Evolutionary conservation across 2,329 filamentous ascomycete genomes (phyloP).

Genomic region (Diplocarpon rosae): DNA sequence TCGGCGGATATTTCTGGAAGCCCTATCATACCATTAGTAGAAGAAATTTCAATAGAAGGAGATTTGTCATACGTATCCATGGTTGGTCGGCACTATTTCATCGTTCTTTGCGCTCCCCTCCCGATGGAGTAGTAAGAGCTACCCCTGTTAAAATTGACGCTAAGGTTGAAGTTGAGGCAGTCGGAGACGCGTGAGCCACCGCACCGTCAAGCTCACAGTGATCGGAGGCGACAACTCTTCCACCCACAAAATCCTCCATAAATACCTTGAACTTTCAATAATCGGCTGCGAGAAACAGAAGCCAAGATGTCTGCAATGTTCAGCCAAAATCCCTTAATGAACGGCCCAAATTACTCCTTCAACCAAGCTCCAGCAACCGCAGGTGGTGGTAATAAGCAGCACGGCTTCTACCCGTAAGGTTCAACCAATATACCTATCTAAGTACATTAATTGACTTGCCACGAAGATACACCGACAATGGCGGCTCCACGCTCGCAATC

Average conservation of each 20-base stretch:
- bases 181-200: slow-evolving; percentile 16
- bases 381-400: slow-evolving; percentile 51
- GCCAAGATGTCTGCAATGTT: slow-evolving; percentile 52
- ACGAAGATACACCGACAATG: slow-evolving; percentile 87
- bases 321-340: slow-evolving; percentile 58
- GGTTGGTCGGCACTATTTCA: background rate
- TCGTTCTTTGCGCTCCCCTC: background rate
- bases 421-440: background rate
- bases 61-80: slow-evolving; percentile 18
- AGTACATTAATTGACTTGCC: slow-evolving; percentile 5
- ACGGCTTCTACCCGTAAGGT: slow-evolving; percentile 84
- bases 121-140: slow-evolving; percentile 8
- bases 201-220: slow-evolving; percentile 1
- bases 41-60: background rate
- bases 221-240: background rate
- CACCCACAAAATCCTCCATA: slow-evolving; percentile 1
- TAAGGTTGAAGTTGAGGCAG: slow-evolving; percentile 18
- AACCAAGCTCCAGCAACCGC: slow-evolving; percentile 45
- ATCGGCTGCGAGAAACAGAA: slow-evolving; percentile 4
- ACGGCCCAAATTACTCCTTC: slow-evolving; percentile 60
- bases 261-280: background rate
- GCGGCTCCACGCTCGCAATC: slow-evolving; percentile 91
- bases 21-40: slow-evolving; percentile 18
- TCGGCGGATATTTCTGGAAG: slow-evolving; percentile 45
- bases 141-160: slow-evolving; percentile 22